Conservation (phyloP, 2,329 filamentous ascomycete genomes). For the Ophiostoma populinum region DNA sequence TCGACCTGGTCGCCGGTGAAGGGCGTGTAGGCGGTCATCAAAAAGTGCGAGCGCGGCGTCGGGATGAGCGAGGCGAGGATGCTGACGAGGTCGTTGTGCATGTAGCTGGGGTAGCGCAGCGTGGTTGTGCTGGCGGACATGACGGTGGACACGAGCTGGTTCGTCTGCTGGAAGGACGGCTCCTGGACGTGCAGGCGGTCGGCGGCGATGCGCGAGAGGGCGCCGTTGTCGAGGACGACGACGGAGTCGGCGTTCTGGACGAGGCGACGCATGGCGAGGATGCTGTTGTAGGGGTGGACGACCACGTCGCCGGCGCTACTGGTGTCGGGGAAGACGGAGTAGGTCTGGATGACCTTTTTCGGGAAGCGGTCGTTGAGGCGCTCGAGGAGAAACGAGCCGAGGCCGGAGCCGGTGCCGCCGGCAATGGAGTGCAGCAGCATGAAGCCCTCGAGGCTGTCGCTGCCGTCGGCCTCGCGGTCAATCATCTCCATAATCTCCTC, state of each 20-base stretch:
- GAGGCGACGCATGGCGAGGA: conserved; percentile 76
- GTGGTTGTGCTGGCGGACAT: conserved; percentile 98
- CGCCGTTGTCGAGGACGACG: conserved; percentile 91
- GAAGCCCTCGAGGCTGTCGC: conserved; percentile 94
- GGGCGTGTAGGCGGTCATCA: conserved; percentile 96
- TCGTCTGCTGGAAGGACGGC: conserved; percentile 92
- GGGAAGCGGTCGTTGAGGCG: conserved; percentile 93
- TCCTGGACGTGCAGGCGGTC: conserved; percentile 90
- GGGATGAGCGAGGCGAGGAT: conserved; percentile 93
- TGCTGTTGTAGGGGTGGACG: conserved; percentile 94
- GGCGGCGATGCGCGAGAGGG: conserved; percentile 80
- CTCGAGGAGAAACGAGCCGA: conserved; percentile 89
- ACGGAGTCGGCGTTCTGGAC: conserved; percentile 96
- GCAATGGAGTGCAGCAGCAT: conserved; percentile 98
- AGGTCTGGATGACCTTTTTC: conserved; percentile 98
- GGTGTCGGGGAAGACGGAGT: conserved; percentile 94
- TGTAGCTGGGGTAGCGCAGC: conserved; percentile 91
- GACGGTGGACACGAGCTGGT: conserved; percentile 90
- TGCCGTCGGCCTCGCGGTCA: conserved; percentile 92
- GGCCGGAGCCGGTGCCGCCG: conserved; percentile 86
- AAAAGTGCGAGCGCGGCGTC: conserved; percentile 90
- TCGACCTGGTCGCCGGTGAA: conserved; percentile 95
- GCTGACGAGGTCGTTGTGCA: conserved; percentile 98
- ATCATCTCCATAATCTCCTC: conserved; percentile 99
- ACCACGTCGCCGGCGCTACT: conserved; percentile 79